These are phyloP conservation scores for Selaginella tamariscina DNA, from an alignment of 75 land plant species.

Conservation along the genomic window DNA sequence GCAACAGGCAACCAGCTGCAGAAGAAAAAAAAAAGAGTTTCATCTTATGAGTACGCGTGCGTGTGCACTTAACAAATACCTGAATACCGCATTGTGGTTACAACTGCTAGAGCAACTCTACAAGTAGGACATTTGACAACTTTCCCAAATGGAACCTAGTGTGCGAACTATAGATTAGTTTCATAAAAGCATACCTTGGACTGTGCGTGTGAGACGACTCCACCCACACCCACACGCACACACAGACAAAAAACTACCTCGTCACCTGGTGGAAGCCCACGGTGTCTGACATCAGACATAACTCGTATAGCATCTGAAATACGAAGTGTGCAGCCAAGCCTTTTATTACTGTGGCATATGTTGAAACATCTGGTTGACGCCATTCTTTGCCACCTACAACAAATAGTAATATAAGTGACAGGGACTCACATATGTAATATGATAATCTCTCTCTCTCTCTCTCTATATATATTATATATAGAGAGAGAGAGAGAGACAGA, in stretches of 20 bases:
- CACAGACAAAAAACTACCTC: constrained; percentile 38
- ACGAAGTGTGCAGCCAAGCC: constrained; percentile 68
- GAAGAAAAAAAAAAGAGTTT: neutral
- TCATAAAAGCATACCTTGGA: no score
- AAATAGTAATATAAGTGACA: no score
- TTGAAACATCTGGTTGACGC: constrained; percentile 69
- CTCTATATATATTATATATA: no score
- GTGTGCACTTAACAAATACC: constrained; percentile 20
- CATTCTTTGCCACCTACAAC: constrained; percentile 20
- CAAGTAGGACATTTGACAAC: constrained; percentile 85
- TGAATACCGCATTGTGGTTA: constrained; percentile 92
- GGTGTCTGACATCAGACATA: constrained; percentile 41
- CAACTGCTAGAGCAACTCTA: constrained; percentile 73
- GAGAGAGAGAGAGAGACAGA: no score
- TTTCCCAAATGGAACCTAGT: constrained; percentile 88
- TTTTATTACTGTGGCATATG: constrained; percentile 49
- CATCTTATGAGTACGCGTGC: neutral
- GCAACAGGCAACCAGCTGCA: constrained; percentile 83
- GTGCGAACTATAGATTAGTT: neutral
- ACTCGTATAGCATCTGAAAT: constrained; percentile 75
- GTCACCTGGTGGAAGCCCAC: constrained; percentile 60
- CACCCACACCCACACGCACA: no score
- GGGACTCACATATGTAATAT: no score
- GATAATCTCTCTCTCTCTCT: no score
- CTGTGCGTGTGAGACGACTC: no score